These are phyloP conservation scores for Apophysomyces elegans DNA, from an alignment of 371 early-diverging fungal genomes.

Conservation along the genomic window DNA sequence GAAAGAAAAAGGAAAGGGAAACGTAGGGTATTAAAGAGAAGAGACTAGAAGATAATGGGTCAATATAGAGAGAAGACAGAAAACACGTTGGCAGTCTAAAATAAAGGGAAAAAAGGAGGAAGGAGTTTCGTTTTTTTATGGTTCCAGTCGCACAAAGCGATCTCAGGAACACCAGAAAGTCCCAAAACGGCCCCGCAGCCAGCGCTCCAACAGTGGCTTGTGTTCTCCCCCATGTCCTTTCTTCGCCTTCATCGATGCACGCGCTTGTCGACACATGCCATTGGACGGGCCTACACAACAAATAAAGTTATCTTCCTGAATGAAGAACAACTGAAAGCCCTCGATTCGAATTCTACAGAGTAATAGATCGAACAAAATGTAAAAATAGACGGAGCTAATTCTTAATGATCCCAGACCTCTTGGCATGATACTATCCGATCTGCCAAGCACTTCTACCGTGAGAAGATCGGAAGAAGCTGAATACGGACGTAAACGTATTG, in stretches of 20 bases:
- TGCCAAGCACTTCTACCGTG: neutral
- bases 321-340: constrained; percentile 27
- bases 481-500: constrained; percentile 77
- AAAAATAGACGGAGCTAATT: neutral
- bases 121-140: constrained; percentile 3
- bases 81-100: constrained; percentile 7
- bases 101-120: constrained; percentile 9
- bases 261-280: neutral
- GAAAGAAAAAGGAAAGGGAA: constrained; percentile 5
- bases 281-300: constrained; percentile 12
- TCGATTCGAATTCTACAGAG: constrained; percentile 17
- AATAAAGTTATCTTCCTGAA: constrained; percentile 32
- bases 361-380: constrained; percentile 10
- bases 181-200: constrained; percentile 6
- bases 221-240: constrained; percentile 8
- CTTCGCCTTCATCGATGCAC: constrained; percentile 1
- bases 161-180: constrained; percentile 7
- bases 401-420: neutral
- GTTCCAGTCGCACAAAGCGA: constrained; percentile 3
- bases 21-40: constrained; percentile 6
- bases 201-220: constrained; percentile 1
- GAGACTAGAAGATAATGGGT: neutral
- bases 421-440: constrained; percentile 11
- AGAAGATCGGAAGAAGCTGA: constrained; percentile 72
- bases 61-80: constrained; percentile 11